Evolutionary conservation across 192 early-diverging fungal species (phyloP).

Genomic region (Podila epicladia): DNA sequence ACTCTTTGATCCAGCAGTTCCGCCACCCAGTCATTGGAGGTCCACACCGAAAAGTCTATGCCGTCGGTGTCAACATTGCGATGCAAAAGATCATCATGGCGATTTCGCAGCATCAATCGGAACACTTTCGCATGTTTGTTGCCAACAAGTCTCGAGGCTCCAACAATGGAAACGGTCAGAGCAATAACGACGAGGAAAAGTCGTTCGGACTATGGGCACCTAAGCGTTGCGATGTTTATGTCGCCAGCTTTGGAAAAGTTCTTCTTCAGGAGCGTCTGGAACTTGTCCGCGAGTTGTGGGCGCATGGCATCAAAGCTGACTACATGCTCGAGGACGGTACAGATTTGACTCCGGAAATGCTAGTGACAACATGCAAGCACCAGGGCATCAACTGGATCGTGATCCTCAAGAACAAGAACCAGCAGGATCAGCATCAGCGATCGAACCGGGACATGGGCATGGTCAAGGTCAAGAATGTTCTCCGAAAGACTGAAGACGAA

Average conservation of each 20-base stretch:
- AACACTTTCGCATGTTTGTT: conserved; percentile 60
- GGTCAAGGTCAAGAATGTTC: conserved; percentile 80
- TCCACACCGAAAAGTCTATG: conserved; percentile 53
- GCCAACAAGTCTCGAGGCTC: conserved; percentile 42
- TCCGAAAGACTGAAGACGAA: conserved; percentile 76
- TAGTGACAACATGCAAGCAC: conserved; percentile 68
- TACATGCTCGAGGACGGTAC: conserved; percentile 80
- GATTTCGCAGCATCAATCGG: conserved; percentile 68
- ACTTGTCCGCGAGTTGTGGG: conserved; percentile 84
- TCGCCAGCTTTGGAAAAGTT: conserved; percentile 84
- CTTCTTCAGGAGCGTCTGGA: conserved; percentile 79
- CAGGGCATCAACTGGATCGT: conserved; percentile 85
- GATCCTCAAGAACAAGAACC: conserved; percentile 69
- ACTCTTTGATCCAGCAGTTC: conserved; percentile 63
- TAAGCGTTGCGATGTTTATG: conserved; percentile 77
- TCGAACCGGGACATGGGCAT: conserved; percentile 46
- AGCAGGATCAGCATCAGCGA: conserved; percentile 37
- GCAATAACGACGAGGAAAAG: conserved; percentile 20
- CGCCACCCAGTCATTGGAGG: conserved; percentile 55
- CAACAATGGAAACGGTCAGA: not conserved
- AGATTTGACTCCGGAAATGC: conserved; percentile 72
- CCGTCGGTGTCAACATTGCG: conserved; percentile 87
- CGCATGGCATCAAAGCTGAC: conserved; percentile 79
- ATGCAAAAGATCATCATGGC: conserved; percentile 74
- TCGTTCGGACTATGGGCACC: conserved; percentile 65